Conservation (phyloP, 768 basidiomycete species). For the Gymnopilus dilepis region DNA sequence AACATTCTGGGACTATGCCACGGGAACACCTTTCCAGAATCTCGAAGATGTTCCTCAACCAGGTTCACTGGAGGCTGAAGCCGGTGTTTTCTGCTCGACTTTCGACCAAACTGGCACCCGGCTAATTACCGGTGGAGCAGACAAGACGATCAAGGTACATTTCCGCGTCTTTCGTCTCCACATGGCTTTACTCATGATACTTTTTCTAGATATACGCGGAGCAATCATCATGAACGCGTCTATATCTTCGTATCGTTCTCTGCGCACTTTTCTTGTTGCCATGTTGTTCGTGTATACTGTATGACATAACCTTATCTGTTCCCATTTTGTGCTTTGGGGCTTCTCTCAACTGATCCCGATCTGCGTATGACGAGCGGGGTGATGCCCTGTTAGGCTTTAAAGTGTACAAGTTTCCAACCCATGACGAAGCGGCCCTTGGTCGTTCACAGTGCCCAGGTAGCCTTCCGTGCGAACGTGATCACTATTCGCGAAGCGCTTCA, state of each 20-base stretch:
- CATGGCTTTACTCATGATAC: not conserved
- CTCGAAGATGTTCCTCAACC: constrained; percentile 94
- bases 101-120: constrained; percentile 96
- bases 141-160: constrained; percentile 96
- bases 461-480: constrained; percentile 2
- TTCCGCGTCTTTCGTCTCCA: constrained; percentile 12
- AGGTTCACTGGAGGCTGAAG: constrained; percentile 97
- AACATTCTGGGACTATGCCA: constrained; percentile 94
- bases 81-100: constrained; percentile 95
- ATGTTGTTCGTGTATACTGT: not conserved
- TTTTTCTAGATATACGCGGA: constrained; percentile 65
- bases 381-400: not conserved
- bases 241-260: not conserved
- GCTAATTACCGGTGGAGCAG: constrained; percentile 94
- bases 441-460: not conserved
- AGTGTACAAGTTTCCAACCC: not conserved
- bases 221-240: constrained; percentile 47
- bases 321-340: constrained; percentile 1
- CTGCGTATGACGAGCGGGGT: not conserved
- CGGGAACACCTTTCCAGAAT: constrained; percentile 94
- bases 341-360: not conserved
- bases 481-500: not conserved
- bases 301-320: constrained; percentile 16
- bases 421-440: not conserved
- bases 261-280: not conserved